Evolutionary conservation across 768 basidiomycete genomes (phyloP).

Genomic region (Pulveroboletus sp.): DNA sequence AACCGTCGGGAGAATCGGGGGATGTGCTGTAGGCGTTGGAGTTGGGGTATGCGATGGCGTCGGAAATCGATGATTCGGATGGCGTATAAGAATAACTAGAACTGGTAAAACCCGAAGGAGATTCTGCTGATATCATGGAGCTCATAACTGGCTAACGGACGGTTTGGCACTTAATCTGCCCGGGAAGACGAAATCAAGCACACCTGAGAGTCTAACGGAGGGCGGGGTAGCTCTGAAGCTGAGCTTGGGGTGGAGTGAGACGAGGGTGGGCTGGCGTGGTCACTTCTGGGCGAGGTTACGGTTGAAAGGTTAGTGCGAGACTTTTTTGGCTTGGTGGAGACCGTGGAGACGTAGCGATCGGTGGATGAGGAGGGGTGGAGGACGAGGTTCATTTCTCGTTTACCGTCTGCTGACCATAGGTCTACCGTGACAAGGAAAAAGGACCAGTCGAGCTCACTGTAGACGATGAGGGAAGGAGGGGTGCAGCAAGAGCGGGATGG

Average conservation of each 20-base stretch:
- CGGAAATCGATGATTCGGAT: constrained; percentile 38
- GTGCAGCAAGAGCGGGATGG: not conserved
- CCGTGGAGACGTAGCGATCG: constrained; percentile 62
- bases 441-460: constrained; percentile 78
- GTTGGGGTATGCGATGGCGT: constrained; percentile 40
- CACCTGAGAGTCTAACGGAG: constrained; percentile 45
- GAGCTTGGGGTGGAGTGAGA: constrained; percentile 47
- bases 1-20: constrained; percentile 45
- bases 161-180: not conserved
- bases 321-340: constrained; percentile 36
- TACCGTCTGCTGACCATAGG: constrained; percentile 82
- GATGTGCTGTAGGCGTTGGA: constrained; percentile 41
- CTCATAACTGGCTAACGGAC: constrained; percentile 30
- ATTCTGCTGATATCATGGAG: constrained; percentile 36
- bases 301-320: constrained; percentile 32
- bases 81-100: constrained; percentile 45
- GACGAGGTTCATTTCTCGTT: constrained; percentile 84
- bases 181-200: not conserved
- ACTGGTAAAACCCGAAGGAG: constrained; percentile 37
- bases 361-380: constrained; percentile 72
- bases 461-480: not conserved
- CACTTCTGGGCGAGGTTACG: constrained; percentile 29
- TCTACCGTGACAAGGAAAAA: constrained; percentile 93
- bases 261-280: constrained; percentile 45
- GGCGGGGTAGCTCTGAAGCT: constrained; percentile 35